A percentile compares a stretch with the other conserved stretches of the same genome.
These are phyloP conservation scores for Pseudogymnoascus sp. DNA, from an alignment of 2,329 filamentous ascomycete genomes.

Conservation along the genomic window DNA sequence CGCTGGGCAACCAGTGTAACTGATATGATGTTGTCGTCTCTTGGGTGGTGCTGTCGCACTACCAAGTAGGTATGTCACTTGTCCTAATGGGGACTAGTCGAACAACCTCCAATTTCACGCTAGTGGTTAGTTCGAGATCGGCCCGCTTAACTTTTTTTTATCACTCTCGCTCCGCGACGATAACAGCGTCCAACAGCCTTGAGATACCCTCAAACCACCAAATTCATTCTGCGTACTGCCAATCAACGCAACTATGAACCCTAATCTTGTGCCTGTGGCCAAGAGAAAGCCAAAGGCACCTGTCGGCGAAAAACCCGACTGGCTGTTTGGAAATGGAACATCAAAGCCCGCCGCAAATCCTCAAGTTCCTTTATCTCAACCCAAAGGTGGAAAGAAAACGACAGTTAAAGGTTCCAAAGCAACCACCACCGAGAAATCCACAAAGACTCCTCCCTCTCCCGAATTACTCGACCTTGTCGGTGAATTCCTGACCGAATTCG, in stretches of 20 bases:
- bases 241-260: slow-evolving; percentile 15
- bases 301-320: slow-evolving; percentile 21
- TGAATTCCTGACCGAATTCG: slow-evolving; percentile 56
- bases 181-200: neutral
- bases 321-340: slow-evolving; percentile 24
- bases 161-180: neutral
- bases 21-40: slow-evolving; percentile 7
- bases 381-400: slow-evolving; percentile 14
- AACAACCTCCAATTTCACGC: neutral
- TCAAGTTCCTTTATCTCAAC: neutral
- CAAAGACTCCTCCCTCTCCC: slow-evolving; percentile 38
- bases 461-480: slow-evolving; percentile 60
- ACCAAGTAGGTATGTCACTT: slow-evolving; percentile 8
- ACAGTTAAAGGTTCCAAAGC: neutral
- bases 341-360: slow-evolving; percentile 14
- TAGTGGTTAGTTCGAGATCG: neutral
- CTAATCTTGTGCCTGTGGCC: slow-evolving; percentile 27
- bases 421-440: slow-evolving; percentile 11
- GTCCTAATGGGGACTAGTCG: neutral
- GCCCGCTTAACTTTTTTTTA: slow-evolving; percentile 6
- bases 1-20: neutral
- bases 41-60: neutral
- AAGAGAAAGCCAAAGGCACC: slow-evolving; percentile 21
- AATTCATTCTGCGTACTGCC: neutral
- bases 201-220: neutral